Conservation (phyloP, 2,329 filamentous ascomycete genomes). For the Botryotinia narcissicola region DNA sequence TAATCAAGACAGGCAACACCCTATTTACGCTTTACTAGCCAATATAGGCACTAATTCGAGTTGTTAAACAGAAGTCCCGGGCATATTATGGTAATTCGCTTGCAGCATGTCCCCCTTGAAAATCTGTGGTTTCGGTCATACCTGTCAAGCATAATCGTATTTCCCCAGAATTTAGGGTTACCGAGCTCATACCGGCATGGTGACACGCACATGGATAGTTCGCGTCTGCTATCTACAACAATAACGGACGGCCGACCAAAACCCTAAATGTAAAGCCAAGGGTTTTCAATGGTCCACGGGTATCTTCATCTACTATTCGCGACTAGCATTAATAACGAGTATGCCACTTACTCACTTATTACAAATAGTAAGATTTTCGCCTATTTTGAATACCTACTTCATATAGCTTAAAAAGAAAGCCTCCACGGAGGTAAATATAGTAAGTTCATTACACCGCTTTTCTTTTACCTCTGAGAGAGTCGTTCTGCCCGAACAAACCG, state of each 20-base stretch:
- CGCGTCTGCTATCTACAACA: too few species aligned
- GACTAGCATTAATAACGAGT: too few species aligned
- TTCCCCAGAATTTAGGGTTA: conserved; percentile 17
- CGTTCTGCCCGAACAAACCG: too few species aligned
- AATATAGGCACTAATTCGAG: neutral
- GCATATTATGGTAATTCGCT: neutral
- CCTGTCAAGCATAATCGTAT: neutral
- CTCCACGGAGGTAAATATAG: too few species aligned
- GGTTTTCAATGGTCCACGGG: too few species aligned
- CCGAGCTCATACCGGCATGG: neutral
- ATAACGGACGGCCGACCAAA: too few species aligned
- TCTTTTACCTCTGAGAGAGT: too few species aligned
- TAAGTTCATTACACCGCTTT: too few species aligned
- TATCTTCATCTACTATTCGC: too few species aligned
- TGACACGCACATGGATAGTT: neutral
- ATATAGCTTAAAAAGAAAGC: too few species aligned
- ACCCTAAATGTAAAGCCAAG: too few species aligned
- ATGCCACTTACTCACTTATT: neutral
- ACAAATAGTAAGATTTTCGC: neutral
- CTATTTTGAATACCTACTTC: neutral
- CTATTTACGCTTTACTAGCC: neutral
- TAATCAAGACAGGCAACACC: neutral
- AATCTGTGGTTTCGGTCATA: neutral
- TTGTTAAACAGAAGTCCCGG: neutral
- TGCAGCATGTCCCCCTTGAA: neutral